These are phyloP conservation scores for Trichosporon ovoides DNA, from an alignment of 1,284 basidiomycete genomes.

Conservation along the genomic window DNA sequence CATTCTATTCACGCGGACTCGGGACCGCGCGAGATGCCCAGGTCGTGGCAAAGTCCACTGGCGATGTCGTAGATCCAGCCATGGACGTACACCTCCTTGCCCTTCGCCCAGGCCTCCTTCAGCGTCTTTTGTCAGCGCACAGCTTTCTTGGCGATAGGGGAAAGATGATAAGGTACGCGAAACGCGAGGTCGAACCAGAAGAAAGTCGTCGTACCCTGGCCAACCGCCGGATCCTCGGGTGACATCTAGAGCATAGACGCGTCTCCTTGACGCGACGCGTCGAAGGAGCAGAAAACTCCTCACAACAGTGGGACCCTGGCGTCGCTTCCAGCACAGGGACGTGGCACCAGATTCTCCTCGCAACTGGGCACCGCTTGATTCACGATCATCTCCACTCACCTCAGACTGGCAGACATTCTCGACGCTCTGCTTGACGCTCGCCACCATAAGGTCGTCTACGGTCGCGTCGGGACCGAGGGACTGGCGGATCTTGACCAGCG, in stretches of 20 bases:
- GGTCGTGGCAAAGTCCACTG: slow-evolving; percentile 64
- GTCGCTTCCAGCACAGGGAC: no score
- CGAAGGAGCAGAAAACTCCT: no score
- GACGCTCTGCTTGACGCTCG: slow-evolving; percentile 73
- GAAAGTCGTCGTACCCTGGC: no score
- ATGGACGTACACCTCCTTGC: slow-evolving; percentile 64
- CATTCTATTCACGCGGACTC: background rate
- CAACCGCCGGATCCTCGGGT: no score
- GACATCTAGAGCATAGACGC: no score
- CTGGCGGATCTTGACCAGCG: slow-evolving; percentile 59
- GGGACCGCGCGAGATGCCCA: slow-evolving; percentile 51
- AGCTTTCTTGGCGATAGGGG: background rate
- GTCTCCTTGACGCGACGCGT: no score
- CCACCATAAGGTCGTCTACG: slow-evolving; percentile 60
- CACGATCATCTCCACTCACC: slow-evolving; percentile 11
- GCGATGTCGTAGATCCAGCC: slow-evolving; percentile 77
- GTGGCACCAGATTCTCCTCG: no score
- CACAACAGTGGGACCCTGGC: no score
- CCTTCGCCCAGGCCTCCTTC: slow-evolving; percentile 63
- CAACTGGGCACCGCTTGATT: no score
- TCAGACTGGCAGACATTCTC: slow-evolving; percentile 56
- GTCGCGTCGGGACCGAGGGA: slow-evolving; percentile 52
- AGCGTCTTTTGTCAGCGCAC: slow-evolving; percentile 54
- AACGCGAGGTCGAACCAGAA: no score
- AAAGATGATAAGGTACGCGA: background rate